Evolutionary conservation across 2,329 filamentous ascomycete genomes (phyloP).

Genomic region (Calonectria ilicicola): DNA sequence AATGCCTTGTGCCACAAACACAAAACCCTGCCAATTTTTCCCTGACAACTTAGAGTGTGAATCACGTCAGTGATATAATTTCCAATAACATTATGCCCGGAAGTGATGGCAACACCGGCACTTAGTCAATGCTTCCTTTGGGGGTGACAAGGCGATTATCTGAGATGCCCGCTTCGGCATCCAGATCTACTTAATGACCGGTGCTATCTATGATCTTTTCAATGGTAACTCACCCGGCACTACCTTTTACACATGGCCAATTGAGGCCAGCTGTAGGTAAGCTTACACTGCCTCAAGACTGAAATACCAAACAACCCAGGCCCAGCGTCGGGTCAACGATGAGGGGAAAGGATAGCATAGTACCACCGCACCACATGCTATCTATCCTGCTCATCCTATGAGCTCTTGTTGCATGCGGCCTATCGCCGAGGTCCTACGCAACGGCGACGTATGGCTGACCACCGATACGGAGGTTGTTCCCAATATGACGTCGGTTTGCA

Average conservation of each 20-base stretch:
- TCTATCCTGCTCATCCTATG: background rate
- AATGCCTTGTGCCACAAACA: too few species aligned
- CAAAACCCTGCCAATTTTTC: too few species aligned
- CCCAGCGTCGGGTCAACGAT: background rate
- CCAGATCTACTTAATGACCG: background rate
- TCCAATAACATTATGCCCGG: too few species aligned
- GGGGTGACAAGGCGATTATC: background rate
- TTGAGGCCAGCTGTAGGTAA: background rate
- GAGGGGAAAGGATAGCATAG: background rate
- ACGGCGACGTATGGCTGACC: background rate
- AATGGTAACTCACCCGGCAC: background rate
- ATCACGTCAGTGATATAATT: too few species aligned
- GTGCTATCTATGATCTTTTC: background rate
- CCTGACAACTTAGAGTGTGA: too few species aligned
- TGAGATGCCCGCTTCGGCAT: background rate
- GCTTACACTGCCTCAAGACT: background rate
- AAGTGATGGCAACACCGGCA: too few species aligned
- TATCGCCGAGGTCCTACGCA: background rate
- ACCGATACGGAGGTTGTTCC: background rate
- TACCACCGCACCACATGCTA: background rate
- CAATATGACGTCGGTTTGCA: background rate
- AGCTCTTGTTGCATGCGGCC: background rate
- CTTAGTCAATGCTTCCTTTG: too few species aligned
- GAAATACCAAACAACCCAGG: background rate
- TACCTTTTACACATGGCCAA: background rate